Base-by-base conservation (phyloP, 225 moss, liverwort and hornwort genomes). In the Anthoceros angustus region DNA sequence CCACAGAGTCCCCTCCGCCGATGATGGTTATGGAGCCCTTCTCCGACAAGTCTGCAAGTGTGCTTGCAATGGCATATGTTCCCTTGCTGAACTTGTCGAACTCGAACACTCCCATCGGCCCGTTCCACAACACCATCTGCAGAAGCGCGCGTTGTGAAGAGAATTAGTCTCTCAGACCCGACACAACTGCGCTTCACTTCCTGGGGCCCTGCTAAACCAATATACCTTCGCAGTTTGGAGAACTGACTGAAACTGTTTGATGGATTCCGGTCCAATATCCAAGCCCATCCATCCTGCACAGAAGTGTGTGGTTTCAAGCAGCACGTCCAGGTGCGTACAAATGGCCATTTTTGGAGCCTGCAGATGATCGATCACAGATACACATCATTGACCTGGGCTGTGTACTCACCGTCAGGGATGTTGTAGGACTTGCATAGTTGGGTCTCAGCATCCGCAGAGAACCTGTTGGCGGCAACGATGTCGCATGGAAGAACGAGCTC, bases 81-180 rank as follows among this genome's bases (percentile, higher is more conserved):
- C 90, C 90, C 18, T 67, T 64, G 0, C 83, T 67, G 41, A 95
- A 95, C 25, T 76, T 79, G 0, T 85, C 78, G 21, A 95, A 95
- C 74, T 95, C 90, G 55, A 95, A 95, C 70, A 95, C 94, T 67
- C 90, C 90, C 94, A 95, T 88, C 12, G 94, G 90, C 62, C 94
- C 90, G 62, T 95, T 95, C 94, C 90, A 95, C 66, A 90, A 49
- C 20, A 90, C 85, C 42, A 90, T 95, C 94, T 55, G 55, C 12
- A 55, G n/a, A 9, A 55, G 55, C 55, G 55, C 32, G 32, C 32
- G 32, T 32, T 1, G 1, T 32, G 32, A 32, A 32, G 32, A 32
- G 32, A 32, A 32, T 32, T 32, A 32, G 32, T 32, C 32, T 32
- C 32, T 32, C 32, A 32, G 32, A 32, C 32, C 32, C 32, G 4